Percentiles rank a stretch among this genome's conserved stretches.
phyloP scores from a whole-genome alignment of 441 rosid genomes.

The Syzygium syzygioides region DNA sequence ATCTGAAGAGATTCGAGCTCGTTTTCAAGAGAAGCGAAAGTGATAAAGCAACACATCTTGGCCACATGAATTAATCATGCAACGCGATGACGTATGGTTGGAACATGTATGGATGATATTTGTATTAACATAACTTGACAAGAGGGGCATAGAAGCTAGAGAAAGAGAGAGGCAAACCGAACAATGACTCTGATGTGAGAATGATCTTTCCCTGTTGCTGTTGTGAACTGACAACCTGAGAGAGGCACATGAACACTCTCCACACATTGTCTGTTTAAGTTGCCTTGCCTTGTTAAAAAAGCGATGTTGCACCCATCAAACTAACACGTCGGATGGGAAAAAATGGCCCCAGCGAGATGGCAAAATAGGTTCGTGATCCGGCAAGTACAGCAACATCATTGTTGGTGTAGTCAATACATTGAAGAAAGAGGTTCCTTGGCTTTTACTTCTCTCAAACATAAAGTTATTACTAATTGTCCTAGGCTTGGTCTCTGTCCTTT shows the following conservation, averaged over 20 bases:
- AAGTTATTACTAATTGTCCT: constrained; percentile 20
- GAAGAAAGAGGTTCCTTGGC: constrained; percentile 24
- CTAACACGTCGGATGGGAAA: not conserved
- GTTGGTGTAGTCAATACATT: constrained; percentile 2
- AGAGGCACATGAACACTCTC: not conserved
- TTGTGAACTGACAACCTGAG: not conserved
- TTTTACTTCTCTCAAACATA: constrained; percentile 45
- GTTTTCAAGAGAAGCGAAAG: not conserved
- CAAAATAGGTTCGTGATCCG: not conserved
- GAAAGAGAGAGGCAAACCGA: not conserved
- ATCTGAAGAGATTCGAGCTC: not conserved
- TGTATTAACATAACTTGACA: not conserved
- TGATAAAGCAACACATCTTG: not conserved
- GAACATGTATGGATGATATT: not conserved
- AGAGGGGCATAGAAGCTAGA: not conserved
- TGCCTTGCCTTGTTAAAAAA: constrained; percentile 42
- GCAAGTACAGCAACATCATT: not conserved
- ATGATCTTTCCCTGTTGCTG: not conserved
- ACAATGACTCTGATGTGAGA: not conserved
- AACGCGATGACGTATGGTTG: not conserved
- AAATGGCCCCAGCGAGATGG: not conserved
- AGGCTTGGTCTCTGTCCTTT: not conserved
- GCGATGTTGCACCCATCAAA: constrained; percentile 28
- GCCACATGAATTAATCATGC: not conserved
- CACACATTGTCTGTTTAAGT: not conserved